Percentiles rank a stretch among this genome's conserved stretches.
These are phyloP conservation scores for Cercophora samala DNA, from an alignment of 495 filamentous ascomycete species.

Conservation along the genomic window DNA sequence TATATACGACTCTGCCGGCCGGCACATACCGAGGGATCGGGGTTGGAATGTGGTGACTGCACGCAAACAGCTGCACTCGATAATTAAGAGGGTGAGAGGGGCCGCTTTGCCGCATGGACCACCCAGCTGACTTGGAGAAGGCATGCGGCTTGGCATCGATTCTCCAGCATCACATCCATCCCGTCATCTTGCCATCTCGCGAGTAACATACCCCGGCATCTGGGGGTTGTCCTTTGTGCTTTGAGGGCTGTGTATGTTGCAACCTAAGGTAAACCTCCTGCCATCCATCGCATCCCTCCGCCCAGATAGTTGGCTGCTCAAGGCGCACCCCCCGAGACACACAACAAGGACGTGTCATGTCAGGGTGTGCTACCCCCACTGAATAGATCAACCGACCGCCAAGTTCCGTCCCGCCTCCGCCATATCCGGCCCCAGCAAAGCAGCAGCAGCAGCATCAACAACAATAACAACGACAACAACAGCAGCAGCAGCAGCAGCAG, in stretches of 20 bases:
- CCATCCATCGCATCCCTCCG: not conserved
- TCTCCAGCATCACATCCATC: not conserved
- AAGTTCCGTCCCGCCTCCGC: conserved; percentile 15
- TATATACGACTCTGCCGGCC: no score
- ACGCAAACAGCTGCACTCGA: no score
- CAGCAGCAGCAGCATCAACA: not conserved
- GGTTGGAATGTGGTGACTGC: no score
- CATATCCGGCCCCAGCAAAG: conserved; percentile 15
- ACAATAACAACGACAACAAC: no score
- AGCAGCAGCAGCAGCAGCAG: not conserved
- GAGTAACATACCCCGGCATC: not conserved
- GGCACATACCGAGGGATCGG: no score
- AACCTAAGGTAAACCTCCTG: no score
- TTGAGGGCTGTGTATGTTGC: not conserved
- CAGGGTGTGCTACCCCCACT: not conserved
- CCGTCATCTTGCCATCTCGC: not conserved
- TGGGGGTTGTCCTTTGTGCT: not conserved
- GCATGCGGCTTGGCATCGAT: not conserved
- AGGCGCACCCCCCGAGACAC: not conserved
- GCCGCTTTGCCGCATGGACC: not conserved
- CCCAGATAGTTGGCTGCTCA: not conserved
- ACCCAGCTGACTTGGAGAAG: not conserved
- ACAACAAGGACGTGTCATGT: not conserved
- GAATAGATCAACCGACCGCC: not conserved
- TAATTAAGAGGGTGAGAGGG: no score